Evolutionary conservation across 805 yeast genomes (phyloP).

Genomic region (Yarrowia sp.): DNA sequence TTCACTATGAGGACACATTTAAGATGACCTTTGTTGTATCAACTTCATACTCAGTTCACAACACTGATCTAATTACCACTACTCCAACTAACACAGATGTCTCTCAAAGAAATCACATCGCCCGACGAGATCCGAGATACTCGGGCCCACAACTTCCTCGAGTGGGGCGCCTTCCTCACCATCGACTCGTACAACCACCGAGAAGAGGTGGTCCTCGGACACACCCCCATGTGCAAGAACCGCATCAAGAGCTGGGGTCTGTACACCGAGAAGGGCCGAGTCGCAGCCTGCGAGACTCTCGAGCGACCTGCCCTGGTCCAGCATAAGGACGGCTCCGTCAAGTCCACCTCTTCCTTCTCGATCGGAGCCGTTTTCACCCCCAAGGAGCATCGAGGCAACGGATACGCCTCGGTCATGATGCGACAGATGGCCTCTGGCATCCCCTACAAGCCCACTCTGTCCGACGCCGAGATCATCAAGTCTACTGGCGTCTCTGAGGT

Average conservation of each 20-base stretch:
- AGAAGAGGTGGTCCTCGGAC: constrained; percentile 32
- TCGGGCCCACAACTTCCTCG: constrained; percentile 29
- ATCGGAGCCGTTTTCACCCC: constrained; percentile 63
- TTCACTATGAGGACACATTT: too few relatives aligned
- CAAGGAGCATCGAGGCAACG: constrained; percentile 49
- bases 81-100: neutral
- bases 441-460: constrained; percentile 5
- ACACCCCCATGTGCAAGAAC: constrained; percentile 29
- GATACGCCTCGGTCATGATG: constrained; percentile 46
- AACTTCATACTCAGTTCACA: too few relatives aligned
- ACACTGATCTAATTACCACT: neutral
- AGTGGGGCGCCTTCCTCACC: constrained; percentile 36
- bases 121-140: constrained; percentile 13
- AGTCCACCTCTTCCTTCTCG: constrained; percentile 32
- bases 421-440: neutral
- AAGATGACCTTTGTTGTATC: too few relatives aligned
- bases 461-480: constrained; percentile 12
- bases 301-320: constrained; percentile 41
- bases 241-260: constrained; percentile 35
- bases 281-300: constrained; percentile 49
- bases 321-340: constrained; percentile 30
- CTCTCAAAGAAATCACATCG: constrained; percentile 16
- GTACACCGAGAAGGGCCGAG: constrained; percentile 36
- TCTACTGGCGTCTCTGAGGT: constrained; percentile 25
- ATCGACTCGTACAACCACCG: constrained; percentile 34